Conservation (phyloP, 495 filamentous ascomycete genomes). For the Halenospora varia region DNA sequence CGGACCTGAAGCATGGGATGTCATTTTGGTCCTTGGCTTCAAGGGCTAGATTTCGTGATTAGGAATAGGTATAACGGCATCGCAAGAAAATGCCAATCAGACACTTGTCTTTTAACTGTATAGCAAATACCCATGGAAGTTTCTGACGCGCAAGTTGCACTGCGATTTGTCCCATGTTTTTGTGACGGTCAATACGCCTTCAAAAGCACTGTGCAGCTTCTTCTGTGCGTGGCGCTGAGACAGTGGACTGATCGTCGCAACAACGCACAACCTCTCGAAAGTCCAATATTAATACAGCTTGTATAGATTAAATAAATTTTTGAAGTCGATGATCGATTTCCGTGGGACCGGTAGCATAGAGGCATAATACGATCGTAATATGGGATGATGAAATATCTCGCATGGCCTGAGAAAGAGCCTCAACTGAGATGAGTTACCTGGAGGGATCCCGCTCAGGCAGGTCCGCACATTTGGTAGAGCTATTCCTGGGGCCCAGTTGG, state of each 20-base stretch:
- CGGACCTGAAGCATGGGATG: neutral
- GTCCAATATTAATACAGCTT: neutral
- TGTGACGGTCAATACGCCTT: neutral
- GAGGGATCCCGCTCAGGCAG: neutral
- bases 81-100: neutral
- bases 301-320: neutral
- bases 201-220: neutral
- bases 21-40: neutral
- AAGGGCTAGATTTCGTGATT: neutral
- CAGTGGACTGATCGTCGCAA: neutral
- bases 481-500: neutral
- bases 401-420: neutral
- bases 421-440: neutral
- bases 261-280: neutral
- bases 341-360: neutral
- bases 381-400: neutral
- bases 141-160: neutral
- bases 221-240: neutral
- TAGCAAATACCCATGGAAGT: neutral
- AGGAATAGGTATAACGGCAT: neutral
- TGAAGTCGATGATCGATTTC: neutral
- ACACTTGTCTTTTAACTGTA: no score
- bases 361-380: neutral
- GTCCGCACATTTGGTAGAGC: neutral
- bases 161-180: neutral